These are phyloP conservation scores for Rhypophila decipiens DNA, from an alignment of 495 filamentous ascomycete species.

Conservation along the genomic window DNA sequence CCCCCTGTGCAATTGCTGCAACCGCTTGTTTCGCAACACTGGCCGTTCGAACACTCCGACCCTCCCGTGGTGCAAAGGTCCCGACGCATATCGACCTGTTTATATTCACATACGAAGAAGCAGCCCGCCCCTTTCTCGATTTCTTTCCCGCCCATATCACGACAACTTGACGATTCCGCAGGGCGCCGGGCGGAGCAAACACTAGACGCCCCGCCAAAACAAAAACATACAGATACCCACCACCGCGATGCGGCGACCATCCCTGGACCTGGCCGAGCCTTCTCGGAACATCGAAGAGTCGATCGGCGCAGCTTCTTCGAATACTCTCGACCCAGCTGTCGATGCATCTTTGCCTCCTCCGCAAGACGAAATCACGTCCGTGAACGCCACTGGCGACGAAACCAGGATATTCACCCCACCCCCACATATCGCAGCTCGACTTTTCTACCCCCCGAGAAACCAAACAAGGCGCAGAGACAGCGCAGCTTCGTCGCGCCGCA, in stretches of 20 bases:
- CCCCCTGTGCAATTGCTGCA: not conserved
- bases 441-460: slow-evolving; percentile 63
- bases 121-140: not conserved
- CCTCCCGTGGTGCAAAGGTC: not conserved
- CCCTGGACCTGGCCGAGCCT: slow-evolving; percentile 38
- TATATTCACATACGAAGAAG: not conserved
- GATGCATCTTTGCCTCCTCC: slow-evolving; percentile 29
- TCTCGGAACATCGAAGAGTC: slow-evolving; percentile 41
- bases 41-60: not conserved
- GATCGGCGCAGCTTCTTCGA: slow-evolving; percentile 27
- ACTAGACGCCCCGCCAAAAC: not conserved
- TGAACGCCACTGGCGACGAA: slow-evolving; percentile 18
- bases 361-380: slow-evolving; percentile 28
- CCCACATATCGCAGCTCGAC: slow-evolving; percentile 74
- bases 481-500: slow-evolving; percentile 78
- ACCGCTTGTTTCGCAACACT: not conserved
- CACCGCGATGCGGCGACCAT: slow-evolving; percentile 35
- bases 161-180: not conserved
- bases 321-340: slow-evolving; percentile 22
- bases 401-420: slow-evolving; percentile 57
- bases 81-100: not conserved
- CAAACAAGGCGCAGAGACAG: slow-evolving; percentile 72
- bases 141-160: not conserved
- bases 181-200: not conserved
- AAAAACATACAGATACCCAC: not conserved